These are phyloP conservation scores for Suillus paluster DNA, from an alignment of 768 basidiomycete genomes.

Conservation along the genomic window DNA sequence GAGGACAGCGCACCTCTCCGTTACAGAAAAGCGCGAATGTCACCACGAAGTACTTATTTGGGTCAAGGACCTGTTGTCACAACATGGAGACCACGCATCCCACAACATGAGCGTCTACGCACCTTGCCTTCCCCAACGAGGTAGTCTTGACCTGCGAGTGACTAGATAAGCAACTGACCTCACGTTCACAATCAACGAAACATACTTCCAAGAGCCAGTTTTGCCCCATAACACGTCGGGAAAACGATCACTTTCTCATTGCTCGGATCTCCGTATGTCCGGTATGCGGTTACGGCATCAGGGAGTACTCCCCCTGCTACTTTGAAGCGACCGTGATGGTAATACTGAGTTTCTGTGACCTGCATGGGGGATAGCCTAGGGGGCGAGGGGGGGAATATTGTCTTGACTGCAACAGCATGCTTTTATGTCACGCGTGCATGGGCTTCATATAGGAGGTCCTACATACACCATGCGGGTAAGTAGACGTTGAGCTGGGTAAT, in stretches of 20 bases:
- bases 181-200: slow-evolving; percentile 17
- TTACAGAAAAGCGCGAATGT: slow-evolving; percentile 62
- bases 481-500: background rate
- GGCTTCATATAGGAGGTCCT: background rate
- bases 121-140: slow-evolving; percentile 57
- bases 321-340: slow-evolving; percentile 58
- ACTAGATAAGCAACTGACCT: slow-evolving; percentile 35
- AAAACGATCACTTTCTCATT: slow-evolving; percentile 59
- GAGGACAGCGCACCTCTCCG: slow-evolving; percentile 49
- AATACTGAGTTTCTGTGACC: slow-evolving; percentile 42
- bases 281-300: slow-evolving; percentile 60
- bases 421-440: slow-evolving; percentile 3
- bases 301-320: slow-evolving; percentile 58
- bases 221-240: slow-evolving; percentile 59
- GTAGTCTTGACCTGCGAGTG: slow-evolving; percentile 45
- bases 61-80: slow-evolving; percentile 47
- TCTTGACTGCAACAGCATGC: background rate
- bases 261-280: slow-evolving; percentile 53
- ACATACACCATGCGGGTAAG: background rate
- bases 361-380: slow-evolving; percentile 9
- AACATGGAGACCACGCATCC: background rate
- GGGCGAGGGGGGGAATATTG: background rate
- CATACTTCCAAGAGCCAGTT: slow-evolving; percentile 50
- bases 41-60: slow-evolving; percentile 56
- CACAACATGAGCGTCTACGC: background rate